Conservation (phyloP, 352 stramenopile species). For the Globisporangium cylindrosporum region DNA sequence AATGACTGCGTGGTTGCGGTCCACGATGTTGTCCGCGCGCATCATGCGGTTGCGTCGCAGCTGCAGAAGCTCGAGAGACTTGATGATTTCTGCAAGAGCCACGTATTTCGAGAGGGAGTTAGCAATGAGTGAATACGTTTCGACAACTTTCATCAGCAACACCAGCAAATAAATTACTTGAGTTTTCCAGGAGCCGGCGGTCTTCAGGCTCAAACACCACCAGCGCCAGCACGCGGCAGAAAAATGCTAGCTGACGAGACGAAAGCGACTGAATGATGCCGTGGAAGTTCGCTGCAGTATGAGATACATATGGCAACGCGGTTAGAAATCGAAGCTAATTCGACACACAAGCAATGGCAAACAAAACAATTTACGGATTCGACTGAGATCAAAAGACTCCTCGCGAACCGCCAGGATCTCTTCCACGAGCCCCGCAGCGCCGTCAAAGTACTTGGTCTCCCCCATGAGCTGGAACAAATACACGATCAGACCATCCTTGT, state of each 20-base stretch:
- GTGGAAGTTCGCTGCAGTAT: constrained; percentile 85
- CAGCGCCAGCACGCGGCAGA: constrained; percentile 94
- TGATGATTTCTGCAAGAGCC: constrained; percentile 77
- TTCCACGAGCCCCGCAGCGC: constrained; percentile 88
- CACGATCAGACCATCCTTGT: constrained; percentile 86
- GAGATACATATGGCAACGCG: not conserved
- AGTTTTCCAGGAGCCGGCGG: constrained; percentile 89
- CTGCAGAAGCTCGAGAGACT: constrained; percentile 91
- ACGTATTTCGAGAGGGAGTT: not conserved
- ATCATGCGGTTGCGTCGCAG: constrained; percentile 79
- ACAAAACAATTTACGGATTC: constrained; percentile 53
- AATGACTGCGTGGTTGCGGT: constrained; percentile 93
- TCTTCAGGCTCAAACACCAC: constrained; percentile 96
- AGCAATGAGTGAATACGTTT: not conserved
- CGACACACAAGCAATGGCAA: constrained; percentile 28
- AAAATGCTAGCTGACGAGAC: constrained; percentile 92
- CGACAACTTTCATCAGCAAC: not conserved
- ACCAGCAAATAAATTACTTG: constrained; percentile 45
- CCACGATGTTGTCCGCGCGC: constrained; percentile 81
- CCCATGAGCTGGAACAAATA: constrained; percentile 94
- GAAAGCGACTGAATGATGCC: constrained; percentile 86
- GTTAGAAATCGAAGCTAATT: not conserved
- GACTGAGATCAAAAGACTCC: constrained; percentile 72
- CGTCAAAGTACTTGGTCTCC: constrained; percentile 89
- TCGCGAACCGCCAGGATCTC: constrained; percentile 91